Conservation (phyloP, 495 filamentous ascomycete genomes). For the Staphylotrichum longicolle region DNA sequence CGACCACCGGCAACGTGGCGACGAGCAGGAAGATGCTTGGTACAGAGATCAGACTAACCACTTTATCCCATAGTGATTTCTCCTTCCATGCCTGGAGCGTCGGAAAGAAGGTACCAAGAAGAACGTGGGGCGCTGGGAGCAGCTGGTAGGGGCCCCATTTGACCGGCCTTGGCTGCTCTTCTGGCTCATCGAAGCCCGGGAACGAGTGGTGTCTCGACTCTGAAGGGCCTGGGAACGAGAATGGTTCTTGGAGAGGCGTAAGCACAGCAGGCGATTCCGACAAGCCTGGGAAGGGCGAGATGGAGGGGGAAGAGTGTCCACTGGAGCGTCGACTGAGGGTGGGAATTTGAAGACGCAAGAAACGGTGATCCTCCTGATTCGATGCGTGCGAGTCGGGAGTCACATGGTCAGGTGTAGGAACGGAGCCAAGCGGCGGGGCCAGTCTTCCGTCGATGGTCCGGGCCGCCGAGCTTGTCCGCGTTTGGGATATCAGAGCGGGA, state of each 20-base stretch:
- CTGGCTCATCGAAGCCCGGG: conserved; percentile 46
- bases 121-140: conserved; percentile 66
- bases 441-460: conserved; percentile 33
- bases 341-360: conserved; percentile 38
- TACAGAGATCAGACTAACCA: conserved; percentile 73
- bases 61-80: conserved; percentile 73
- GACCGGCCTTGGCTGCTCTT: conserved; percentile 43
- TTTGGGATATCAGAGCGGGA: conserved; percentile 12
- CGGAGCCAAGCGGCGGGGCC: conserved; percentile 26
- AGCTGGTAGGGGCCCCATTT: conserved; percentile 73
- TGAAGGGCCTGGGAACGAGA: conserved; percentile 31
- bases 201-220: conserved; percentile 30
- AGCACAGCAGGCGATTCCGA: conserved; percentile 45
- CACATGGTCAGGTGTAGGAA: neutral
- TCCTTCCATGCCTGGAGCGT: conserved; percentile 76
- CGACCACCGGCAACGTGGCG: conserved; percentile 88
- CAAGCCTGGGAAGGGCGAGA: conserved; percentile 44
- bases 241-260: conserved; percentile 41
- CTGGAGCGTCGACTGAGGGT: conserved; percentile 53
- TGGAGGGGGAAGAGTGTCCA: conserved; percentile 43
- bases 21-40: conserved; percentile 89
- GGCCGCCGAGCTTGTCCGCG: conserved; percentile 26
- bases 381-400: conserved; percentile 2
- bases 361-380: conserved; percentile 4
- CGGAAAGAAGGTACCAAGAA: conserved; percentile 79